phyloP scores from a whole-genome alignment of 768 basidiomycete genomes.

The Trametes coccinea region DNA sequence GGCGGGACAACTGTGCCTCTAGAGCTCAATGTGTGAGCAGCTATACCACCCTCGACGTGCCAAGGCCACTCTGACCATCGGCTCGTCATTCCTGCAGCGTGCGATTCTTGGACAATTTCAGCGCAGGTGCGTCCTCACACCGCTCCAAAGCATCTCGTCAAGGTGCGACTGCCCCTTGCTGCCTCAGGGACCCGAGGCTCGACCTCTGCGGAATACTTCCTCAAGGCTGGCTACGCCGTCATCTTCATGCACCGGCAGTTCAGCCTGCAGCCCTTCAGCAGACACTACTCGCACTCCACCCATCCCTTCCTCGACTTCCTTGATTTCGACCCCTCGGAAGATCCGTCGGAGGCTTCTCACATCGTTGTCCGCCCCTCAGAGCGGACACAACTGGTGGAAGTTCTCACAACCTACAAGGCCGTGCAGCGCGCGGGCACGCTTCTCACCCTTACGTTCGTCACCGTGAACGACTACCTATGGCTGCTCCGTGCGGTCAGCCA shows the following conservation, averaged over 20 bases:
- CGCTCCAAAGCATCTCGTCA: background rate
- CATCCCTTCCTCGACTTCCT: conserved; percentile 98
- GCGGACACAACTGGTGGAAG: conserved; percentile 62
- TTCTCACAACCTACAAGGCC: conserved; percentile 77
- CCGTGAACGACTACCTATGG: conserved; percentile 96
- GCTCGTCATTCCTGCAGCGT: conserved; percentile 58
- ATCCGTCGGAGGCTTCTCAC: conserved; percentile 33
- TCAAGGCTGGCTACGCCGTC: conserved; percentile 92
- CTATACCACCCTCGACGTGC: background rate
- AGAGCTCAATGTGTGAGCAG: conserved; percentile 96
- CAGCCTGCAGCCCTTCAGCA: conserved; percentile 94
- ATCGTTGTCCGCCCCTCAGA: conserved; percentile 72
- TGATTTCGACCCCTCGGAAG: conserved; percentile 50
- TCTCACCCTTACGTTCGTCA: conserved; percentile 87
- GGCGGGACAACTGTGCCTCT: conserved; percentile 97
- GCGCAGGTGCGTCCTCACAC: conserved; percentile 67
- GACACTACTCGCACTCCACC: conserved; percentile 97
- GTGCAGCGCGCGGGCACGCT: conserved; percentile 75
- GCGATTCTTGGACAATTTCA: conserved; percentile 98
- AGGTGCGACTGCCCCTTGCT: background rate
- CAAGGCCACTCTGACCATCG: conserved; percentile 14
- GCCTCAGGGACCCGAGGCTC: conserved; percentile 87
- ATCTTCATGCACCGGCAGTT: conserved; percentile 99
- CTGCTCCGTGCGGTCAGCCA: conserved; percentile 80
- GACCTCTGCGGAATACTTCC: conserved; percentile 97